Percentiles rank a stretch among this genome's conserved stretches.
Conservation (phyloP, 495 filamentous ascomycete species). For the Hypoxylon intermedium region DNA sequence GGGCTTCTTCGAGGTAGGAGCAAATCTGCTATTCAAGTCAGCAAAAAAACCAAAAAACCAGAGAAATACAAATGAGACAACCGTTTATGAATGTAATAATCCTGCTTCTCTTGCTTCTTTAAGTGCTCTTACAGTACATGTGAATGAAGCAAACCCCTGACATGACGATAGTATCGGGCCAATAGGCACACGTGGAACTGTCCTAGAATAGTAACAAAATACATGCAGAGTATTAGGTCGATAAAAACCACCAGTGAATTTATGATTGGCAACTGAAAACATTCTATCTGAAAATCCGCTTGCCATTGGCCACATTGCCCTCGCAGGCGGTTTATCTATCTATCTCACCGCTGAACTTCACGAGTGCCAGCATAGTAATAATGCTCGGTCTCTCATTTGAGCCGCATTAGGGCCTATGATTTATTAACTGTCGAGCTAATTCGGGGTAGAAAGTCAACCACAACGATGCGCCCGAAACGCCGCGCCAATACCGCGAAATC, state of each 20-base stretch:
- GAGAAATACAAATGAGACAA: too few species aligned
- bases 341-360: conserved; percentile 14
- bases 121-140: too few species aligned
- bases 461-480: conserved; percentile 25
- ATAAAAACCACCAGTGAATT: neutral
- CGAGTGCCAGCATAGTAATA: conserved; percentile 19
- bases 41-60: neutral
- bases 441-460: conserved; percentile 12
- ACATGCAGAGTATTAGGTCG: neutral
- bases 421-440: neutral
- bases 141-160: too few species aligned
- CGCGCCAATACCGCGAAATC: conserved; percentile 24
- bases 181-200: neutral
- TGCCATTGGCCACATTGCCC: conserved; percentile 11
- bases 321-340: conserved; percentile 27
- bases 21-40: too few species aligned
- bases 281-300: conserved; percentile 18
- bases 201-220: neutral
- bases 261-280: conserved; percentile 26
- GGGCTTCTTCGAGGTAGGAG: too few species aligned
- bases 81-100: too few species aligned
- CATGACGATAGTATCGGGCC: too few species aligned
- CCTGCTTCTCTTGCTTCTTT: too few species aligned
- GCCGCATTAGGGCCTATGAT: conserved; percentile 14
- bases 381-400: conserved; percentile 17